These are phyloP conservation scores for Solanum arcanum DNA, from an alignment of 257 asterid species.

Conservation along the genomic window DNA sequence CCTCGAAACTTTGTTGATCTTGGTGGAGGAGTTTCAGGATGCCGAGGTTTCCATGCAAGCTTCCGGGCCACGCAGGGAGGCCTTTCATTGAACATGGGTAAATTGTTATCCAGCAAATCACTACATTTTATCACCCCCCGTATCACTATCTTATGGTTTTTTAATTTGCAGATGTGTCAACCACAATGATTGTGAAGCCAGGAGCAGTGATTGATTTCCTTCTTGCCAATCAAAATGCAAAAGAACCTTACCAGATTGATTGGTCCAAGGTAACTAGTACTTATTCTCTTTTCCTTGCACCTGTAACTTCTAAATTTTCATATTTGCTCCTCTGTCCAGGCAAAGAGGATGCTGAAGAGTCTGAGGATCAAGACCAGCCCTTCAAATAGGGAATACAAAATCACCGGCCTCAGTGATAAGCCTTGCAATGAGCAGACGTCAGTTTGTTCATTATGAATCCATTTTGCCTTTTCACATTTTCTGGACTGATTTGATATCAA, in stretches of 20 bases:
- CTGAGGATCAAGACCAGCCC: conserved; percentile 31
- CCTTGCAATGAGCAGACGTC: conserved; percentile 46
- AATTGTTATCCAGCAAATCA: background rate
- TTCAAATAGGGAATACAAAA: conserved; percentile 40
- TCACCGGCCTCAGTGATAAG: conserved; percentile 48
- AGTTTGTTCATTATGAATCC: conserved; percentile 1
- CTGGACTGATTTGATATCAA: background rate
- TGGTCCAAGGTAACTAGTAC: conserved; percentile 44
- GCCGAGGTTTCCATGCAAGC: conserved; percentile 69
- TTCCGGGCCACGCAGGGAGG: conserved; percentile 61
- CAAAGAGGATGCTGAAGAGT: conserved; percentile 46
- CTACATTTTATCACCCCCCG: background rate
- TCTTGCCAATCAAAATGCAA: conserved; percentile 32
- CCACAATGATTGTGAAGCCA: conserved; percentile 61
- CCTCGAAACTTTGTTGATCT: conserved; percentile 30
- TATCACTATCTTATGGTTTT: background rate
- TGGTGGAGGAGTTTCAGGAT: conserved; percentile 64
- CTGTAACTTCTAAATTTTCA: background rate
- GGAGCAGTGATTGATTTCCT: conserved; percentile 63
- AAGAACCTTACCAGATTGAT: conserved; percentile 27
- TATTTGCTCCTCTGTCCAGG: conserved; percentile 24
- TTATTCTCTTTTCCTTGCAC: conserved; percentile 11
- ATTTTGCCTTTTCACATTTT: background rate
- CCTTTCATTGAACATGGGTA: conserved; percentile 58
- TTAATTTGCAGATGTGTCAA: conserved; percentile 43